Evolutionary conservation across 108 stramenopile genomes (phyloP), one percentile per base, ranked within the genome.

Genomic region (Fragilariopsis cylindrus): DNA sequence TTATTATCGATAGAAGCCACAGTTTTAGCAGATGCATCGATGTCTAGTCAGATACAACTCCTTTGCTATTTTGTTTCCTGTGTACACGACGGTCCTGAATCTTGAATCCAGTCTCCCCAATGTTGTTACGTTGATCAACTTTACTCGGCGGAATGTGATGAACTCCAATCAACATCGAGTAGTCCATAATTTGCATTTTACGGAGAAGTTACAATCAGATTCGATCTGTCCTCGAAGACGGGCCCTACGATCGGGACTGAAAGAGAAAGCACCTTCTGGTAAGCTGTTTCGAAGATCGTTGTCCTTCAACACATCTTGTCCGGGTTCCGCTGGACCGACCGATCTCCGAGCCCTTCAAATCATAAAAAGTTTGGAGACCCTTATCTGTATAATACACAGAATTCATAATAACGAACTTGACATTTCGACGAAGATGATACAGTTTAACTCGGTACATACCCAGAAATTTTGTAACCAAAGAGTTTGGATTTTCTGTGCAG

Each of bases 381-480:
- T 93, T 93, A 74, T 93, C 93, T 7, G 95, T 97, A 57, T 93
- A 87, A 58, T 88, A 97, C 7, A 97, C 95, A 40, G 90, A 93
- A 70, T 96, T 94, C 95, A 97, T 96, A 39, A 97, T 91, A 53
- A 97, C 88, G 66, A 98, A 97, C 70, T 97, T 96, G 21, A 97
- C 90, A 73, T 94, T 96, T 49, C 91, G 75, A 40, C 93, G 81
- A 52, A 98, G 80, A 78, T 98, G 96, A 72, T 93, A 92, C 15
- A 97, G 85, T 67, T 98, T 98, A 4, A 99, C 94, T 60, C 99
- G 96, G 74, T 98, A 97, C 98, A 99, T 98, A 65, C 99, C 99
- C 62, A 92, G 88, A 75, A 98, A 98, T 70, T 96, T 90, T 30
- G 96, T 90, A 6, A 99, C 65, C 54, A 97, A 74, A 3, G 99